Base-by-base conservation (phyloP, 192 early-diverging fungal genomes). In the Bifiguratus adelaidae region DNA sequence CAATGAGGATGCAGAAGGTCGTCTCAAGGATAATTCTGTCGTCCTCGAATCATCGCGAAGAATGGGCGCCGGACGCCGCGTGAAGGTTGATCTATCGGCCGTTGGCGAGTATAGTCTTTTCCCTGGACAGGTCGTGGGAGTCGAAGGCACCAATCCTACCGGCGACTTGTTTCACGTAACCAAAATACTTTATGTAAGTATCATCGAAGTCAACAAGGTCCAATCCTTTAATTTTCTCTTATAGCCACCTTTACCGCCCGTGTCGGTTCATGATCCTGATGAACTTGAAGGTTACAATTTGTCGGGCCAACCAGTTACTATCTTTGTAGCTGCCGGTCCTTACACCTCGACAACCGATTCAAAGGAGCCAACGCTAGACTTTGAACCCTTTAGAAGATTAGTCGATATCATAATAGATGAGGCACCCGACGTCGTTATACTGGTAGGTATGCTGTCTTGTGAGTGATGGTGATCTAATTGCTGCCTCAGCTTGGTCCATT, bases 301-400 rank as follows among this genome's bases (percentile, higher is more conserved):
- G 28, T 43, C 30, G 3, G 63, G 63, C 7, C 56, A 57, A 21
- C 65, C 61, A 27, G 33, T 61, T 28, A 68, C 61, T 37, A 74
- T 93, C 5, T 44, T 89, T 1, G 60, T 86, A 9, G 84, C 90
- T 4, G 63, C 82, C 2, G 95, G 95, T 0, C 95, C 95, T 9
- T 98, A 78, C 57, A 91, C 89, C 7, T 55, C 93, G 22, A 74
- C 76, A 6, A 82, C 84, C 40, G 82, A 80, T 49, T 12, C n/a
- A n/a, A n/a, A n/a, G n/a, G n/a, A n/a, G n/a, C n/a, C n/a, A n/a
- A n/a, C n/a, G n/a, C 68, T 93, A 9, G 60, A 74, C 9, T 98
- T 81, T 48, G 82, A 92, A 46, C 85, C 92, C 4, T 70, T 96
- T 48, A 61, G 73, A 13, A 91, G 82, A 13, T 61, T 98, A n/a